These are phyloP conservation scores for Tagetes patula DNA, from an alignment of 129 eudicot species.

Conservation along the genomic window DNA sequence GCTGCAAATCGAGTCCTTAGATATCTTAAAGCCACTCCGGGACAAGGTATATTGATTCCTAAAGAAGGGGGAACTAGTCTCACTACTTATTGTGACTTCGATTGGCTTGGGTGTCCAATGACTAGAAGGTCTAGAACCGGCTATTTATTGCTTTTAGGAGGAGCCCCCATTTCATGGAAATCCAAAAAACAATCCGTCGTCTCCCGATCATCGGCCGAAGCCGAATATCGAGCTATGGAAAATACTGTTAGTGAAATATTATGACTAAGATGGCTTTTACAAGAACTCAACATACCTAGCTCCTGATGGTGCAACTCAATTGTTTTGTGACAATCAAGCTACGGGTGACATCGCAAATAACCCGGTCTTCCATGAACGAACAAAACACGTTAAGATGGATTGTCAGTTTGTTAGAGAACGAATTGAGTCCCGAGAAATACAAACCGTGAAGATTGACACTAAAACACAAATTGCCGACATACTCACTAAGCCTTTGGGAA, in stretches of 20 bases:
- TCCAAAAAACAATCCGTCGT: neutral
- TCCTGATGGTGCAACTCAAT: neutral
- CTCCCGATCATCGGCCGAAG: neutral
- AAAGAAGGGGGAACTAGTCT: too few relatives aligned
- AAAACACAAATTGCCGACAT: neutral
- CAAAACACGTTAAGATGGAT: neutral
- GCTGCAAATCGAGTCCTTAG: too few relatives aligned
- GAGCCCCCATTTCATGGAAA: neutral
- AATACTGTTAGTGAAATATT: neutral
- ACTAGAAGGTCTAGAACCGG: too few relatives aligned
- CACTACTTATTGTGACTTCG: too few relatives aligned
- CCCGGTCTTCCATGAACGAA: neutral
- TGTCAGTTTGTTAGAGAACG: neutral
- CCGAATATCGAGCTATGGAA: neutral
- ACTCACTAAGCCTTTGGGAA: neutral
- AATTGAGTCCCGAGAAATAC: neutral
- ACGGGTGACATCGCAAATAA: neutral
- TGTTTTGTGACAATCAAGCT: neutral
- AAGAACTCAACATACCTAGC: neutral
- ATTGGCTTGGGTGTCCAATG: too few relatives aligned
- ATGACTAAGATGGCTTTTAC: neutral
- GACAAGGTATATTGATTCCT: too few relatives aligned
- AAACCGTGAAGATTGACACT: neutral
- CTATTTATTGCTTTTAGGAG: too few relatives aligned
- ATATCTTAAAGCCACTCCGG: too few relatives aligned